Evolutionary conservation across 2,329 filamentous ascomycete genomes (phyloP).

Genomic region (Venturia effusa): DNA sequence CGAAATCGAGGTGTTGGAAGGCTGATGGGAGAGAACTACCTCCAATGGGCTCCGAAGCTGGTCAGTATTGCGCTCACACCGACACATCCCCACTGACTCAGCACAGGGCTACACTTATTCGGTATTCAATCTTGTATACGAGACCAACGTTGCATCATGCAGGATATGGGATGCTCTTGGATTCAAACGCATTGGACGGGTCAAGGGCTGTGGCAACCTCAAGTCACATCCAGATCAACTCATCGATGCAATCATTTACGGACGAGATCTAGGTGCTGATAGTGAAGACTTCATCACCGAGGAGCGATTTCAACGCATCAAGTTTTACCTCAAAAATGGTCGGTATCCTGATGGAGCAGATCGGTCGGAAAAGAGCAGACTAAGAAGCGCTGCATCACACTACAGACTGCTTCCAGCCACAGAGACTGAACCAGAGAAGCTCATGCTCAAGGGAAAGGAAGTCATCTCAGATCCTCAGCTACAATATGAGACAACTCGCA

Average conservation of each 20-base stretch:
- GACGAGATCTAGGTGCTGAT: slow-evolving; percentile 49
- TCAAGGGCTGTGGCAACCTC: slow-evolving; percentile 44
- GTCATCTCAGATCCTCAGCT: slow-evolving; percentile 81
- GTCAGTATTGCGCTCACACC: slow-evolving; percentile 19
- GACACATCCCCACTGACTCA: slow-evolving; percentile 11
- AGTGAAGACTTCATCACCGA: slow-evolving; percentile 79
- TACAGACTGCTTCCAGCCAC: slow-evolving; percentile 61
- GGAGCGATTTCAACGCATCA: slow-evolving; percentile 97
- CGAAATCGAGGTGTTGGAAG: slow-evolving; percentile 39
- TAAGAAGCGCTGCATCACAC: slow-evolving; percentile 82
- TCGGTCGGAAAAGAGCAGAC: slow-evolving; percentile 86
- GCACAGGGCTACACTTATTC: slow-evolving; percentile 72
- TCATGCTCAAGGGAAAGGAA: slow-evolving; percentile 97
- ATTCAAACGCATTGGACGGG: slow-evolving; percentile 82
- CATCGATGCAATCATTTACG: slow-evolving; percentile 46
- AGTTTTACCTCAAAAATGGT: slow-evolving; percentile 89
- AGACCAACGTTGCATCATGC: slow-evolving; percentile 83
- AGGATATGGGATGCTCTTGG: slow-evolving; percentile 86
- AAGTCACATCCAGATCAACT: slow-evolving; percentile 35
- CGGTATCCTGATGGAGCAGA: slow-evolving; percentile 91
- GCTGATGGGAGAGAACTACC: slow-evolving; percentile 41
- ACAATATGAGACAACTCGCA: slow-evolving; percentile 81
- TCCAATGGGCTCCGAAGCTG: slow-evolving; percentile 42
- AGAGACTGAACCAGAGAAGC: slow-evolving; percentile 48
- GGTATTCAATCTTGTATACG: slow-evolving; percentile 90